These are phyloP conservation scores for Tylopilus sp. DNA, from an alignment of 768 basidiomycete genomes.

Conservation along the genomic window DNA sequence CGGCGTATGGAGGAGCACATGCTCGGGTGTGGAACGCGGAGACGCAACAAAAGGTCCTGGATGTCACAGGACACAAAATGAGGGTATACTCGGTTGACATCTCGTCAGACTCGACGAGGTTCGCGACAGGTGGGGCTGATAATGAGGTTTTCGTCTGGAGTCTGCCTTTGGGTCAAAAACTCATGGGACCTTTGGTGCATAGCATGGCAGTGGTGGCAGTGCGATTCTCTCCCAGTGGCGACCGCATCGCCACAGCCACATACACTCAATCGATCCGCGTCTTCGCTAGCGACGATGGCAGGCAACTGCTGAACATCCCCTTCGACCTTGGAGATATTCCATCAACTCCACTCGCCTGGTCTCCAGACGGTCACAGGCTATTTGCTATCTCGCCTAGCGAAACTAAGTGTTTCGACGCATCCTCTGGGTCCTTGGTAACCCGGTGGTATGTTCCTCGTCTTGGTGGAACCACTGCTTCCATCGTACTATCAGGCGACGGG, in stretches of 20 bases:
- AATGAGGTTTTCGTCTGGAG: not conserved
- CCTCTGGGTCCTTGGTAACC: not conserved
- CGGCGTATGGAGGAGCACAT: no score
- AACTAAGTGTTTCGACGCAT: not conserved
- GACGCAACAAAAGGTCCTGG: no score
- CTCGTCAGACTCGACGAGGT: no score
- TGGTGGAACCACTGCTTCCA: not conserved
- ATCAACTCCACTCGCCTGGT: not conserved
- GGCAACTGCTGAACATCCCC: not conserved
- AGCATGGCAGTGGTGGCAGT: no score
- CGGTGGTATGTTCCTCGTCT: not conserved
- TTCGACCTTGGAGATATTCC: not conserved
- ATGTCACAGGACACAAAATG: no score
- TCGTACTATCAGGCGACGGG: not conserved
- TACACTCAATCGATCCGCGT: not conserved
- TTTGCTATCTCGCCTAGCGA: not conserved
- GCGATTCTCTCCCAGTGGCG: not conserved
- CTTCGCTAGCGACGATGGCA: not conserved
- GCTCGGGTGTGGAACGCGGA: no score
- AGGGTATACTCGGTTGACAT: no score
- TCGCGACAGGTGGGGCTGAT: not conserved
- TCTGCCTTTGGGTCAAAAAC: not conserved
- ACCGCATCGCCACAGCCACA: not conserved
- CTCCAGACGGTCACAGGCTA: not conserved
- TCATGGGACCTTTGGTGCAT: not conserved